Evolutionary conservation across 441 rosid species (phyloP).

Genomic region (Flueggea neowawraea): DNA sequence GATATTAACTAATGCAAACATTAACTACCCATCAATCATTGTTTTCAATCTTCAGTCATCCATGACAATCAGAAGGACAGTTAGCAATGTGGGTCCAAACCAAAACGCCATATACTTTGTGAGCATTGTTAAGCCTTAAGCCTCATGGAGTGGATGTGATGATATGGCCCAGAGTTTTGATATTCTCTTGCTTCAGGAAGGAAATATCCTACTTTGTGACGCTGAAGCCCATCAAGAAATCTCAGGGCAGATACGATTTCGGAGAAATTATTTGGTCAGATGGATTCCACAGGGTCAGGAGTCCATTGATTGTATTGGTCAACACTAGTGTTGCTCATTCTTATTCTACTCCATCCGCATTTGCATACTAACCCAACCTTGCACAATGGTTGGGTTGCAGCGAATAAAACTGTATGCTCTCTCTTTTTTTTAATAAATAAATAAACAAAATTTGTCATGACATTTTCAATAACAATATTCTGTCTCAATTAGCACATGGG

Average conservation of each 20-base stretch:
- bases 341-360: neutral
- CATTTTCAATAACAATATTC: too few species aligned
- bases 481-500: too few species aligned
- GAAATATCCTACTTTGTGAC: constrained; percentile 47
- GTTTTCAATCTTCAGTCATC: constrained; percentile 35
- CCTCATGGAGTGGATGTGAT: constrained; percentile 57
- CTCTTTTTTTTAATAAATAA: too few species aligned
- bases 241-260: constrained; percentile 47
- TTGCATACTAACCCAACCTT: neutral
- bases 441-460: too few species aligned
- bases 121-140: constrained; percentile 34
- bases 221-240: constrained; percentile 33
- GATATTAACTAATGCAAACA: constrained; percentile 23
- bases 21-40: constrained; percentile 69
- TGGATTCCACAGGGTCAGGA: constrained; percentile 58
- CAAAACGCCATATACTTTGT: constrained; percentile 36
- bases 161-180: constrained; percentile 51
- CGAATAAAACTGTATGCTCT: too few species aligned
- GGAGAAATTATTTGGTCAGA: constrained; percentile 53
- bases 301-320: constrained; percentile 47
- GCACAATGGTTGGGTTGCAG: too few species aligned
- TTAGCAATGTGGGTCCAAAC: constrained; percentile 43
- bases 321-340: constrained; percentile 10
- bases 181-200: constrained; percentile 34
- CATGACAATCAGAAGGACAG: constrained; percentile 48